Percentiles rank a stretch among this genome's conserved stretches.
Evolutionary conservation across 1,284 basidiomycete genomes (phyloP).

Genomic region (Gomphus bonarii): DNA sequence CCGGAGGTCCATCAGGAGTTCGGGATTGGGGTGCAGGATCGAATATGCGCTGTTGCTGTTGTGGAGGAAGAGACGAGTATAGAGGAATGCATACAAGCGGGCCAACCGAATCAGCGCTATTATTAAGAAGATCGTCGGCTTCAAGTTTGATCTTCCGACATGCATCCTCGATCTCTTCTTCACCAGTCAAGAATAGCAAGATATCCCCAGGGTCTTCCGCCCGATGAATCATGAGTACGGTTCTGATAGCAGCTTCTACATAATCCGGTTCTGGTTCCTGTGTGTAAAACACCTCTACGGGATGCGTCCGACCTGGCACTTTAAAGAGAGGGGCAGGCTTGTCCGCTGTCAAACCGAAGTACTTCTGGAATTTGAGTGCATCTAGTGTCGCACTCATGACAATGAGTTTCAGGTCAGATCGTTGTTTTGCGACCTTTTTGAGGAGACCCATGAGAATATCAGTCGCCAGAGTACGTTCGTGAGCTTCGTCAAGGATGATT

Average conservation of each 20-base stretch:
- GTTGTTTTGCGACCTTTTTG: slow-evolving; percentile 66
- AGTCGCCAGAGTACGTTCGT: slow-evolving; percentile 96
- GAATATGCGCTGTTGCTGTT: slow-evolving; percentile 94
- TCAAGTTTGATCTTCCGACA: slow-evolving; percentile 91
- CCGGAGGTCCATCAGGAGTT: slow-evolving; percentile 62
- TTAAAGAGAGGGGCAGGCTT: slow-evolving; percentile 79
- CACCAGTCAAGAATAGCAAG: slow-evolving; percentile 92
- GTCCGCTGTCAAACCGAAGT: slow-evolving; percentile 61
- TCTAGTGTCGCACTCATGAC: slow-evolving; percentile 99
- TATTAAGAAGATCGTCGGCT: slow-evolving; percentile 67
- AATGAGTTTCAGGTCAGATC: slow-evolving; percentile 91
- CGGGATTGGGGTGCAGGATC: slow-evolving; percentile 69
- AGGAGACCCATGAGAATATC: slow-evolving; percentile 97
- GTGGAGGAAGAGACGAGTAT: slow-evolving; percentile 88
- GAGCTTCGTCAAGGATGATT: slow-evolving; percentile 97
- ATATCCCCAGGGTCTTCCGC: slow-evolving; percentile 93
- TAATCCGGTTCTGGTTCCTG: slow-evolving; percentile 96
- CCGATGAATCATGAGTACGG: slow-evolving; percentile 95
- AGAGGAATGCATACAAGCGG: slow-evolving; percentile 85
- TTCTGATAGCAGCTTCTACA: slow-evolving; percentile 93
- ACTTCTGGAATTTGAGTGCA: slow-evolving; percentile 93
- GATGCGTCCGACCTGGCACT: slow-evolving; percentile 93
- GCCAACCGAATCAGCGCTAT: slow-evolving; percentile 70
- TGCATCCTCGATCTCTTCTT: slow-evolving; percentile 97
- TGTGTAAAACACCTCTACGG: slow-evolving; percentile 94